Percentiles rank a stretch among this genome's conserved stretches.
Conservation (phyloP, 2,329 filamentous ascomycete genomes). For the Calycina herbarum region DNA sequence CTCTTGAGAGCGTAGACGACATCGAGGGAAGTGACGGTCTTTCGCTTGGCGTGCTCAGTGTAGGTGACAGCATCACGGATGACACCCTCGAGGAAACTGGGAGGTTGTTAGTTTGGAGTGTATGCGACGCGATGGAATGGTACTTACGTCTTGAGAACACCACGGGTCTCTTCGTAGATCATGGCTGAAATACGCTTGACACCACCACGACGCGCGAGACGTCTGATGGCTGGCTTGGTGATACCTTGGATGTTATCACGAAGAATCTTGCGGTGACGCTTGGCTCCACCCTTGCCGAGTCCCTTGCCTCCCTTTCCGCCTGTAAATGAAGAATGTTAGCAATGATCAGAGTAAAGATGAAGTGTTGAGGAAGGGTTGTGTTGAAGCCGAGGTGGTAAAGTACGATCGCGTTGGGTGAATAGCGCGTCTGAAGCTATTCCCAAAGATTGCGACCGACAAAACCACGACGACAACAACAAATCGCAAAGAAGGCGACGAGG, state of each 20-base stretch:
- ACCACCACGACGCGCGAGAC: constrained; percentile 98
- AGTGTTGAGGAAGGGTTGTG: constrained; percentile 18
- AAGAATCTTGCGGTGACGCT: constrained; percentile 99
- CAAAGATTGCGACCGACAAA: constrained; percentile 33
- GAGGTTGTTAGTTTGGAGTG: background rate
- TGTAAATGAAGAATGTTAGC: constrained; percentile 46
- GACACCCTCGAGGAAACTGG: constrained; percentile 72
- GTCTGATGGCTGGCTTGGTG: constrained; percentile 96
- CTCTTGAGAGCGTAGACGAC: constrained; percentile 67
- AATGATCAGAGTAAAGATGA: constrained; percentile 23
- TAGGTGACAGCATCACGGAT: constrained; percentile 74
- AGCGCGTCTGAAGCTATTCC: constrained; percentile 24
- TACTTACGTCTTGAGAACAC: constrained; percentile 68
- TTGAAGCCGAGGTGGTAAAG: constrained; percentile 16
- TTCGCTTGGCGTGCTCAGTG: constrained; percentile 81
- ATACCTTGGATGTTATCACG: constrained; percentile 99
- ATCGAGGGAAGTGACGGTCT: constrained; percentile 66
- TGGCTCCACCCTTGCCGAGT: constrained; percentile 96
- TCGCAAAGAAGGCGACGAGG: constrained; percentile 20
- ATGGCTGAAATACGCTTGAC: constrained; percentile 99
- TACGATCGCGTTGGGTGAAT: constrained; percentile 26
- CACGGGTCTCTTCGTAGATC: constrained; percentile 61
- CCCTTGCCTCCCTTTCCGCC: constrained; percentile 77
- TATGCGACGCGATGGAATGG: background rate
- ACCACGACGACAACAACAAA: constrained; percentile 24